Conservation (phyloP, 1,284 basidiomycete species). For the Pseudozyma hubeiensis region DNA sequence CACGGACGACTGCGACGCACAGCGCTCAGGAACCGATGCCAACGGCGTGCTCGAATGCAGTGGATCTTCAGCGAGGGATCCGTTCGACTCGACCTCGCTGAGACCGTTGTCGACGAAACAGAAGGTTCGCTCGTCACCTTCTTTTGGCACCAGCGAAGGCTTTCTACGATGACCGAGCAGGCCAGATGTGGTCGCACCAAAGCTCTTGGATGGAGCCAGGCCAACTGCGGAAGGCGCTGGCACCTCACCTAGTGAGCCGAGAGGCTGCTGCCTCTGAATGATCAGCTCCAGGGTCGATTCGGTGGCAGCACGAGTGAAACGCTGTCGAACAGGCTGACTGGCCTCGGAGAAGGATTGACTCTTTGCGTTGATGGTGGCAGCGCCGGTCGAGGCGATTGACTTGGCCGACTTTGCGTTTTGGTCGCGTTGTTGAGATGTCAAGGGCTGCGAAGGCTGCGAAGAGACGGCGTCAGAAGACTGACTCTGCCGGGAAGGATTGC, state of each 20-base stretch:
- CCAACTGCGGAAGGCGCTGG: neutral
- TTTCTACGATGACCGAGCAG: constrained; percentile 14
- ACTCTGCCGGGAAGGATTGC: constrained; percentile 23
- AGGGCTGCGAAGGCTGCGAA: constrained; percentile 5
- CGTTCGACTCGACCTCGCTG: constrained; percentile 21
- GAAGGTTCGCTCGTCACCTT: constrained; percentile 39
- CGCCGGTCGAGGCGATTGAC: constrained; percentile 3
- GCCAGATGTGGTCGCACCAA: neutral
- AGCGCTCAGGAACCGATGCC: neutral
- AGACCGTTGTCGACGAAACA: constrained; percentile 27
- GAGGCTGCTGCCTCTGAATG: constrained; percentile 5
- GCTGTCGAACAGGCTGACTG: constrained; percentile 18
- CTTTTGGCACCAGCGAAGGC: constrained; percentile 35
- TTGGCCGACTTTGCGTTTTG: neutral
- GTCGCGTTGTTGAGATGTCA: neutral
- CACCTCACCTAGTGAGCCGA: neutral
- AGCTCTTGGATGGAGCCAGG: constrained; percentile 17
- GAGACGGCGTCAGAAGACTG: constrained; percentile 13
- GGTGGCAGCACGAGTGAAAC: constrained; percentile 30
- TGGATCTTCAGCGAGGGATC: constrained; percentile 5
- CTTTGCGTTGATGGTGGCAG: constrained; percentile 2
- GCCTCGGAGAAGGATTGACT: constrained; percentile 35
- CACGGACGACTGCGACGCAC: neutral
- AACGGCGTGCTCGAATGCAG: constrained; percentile 1
- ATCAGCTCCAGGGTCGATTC: constrained; percentile 21